Conservation (phyloP, 441 rosid genomes). For the Oxalis stricta region DNA sequence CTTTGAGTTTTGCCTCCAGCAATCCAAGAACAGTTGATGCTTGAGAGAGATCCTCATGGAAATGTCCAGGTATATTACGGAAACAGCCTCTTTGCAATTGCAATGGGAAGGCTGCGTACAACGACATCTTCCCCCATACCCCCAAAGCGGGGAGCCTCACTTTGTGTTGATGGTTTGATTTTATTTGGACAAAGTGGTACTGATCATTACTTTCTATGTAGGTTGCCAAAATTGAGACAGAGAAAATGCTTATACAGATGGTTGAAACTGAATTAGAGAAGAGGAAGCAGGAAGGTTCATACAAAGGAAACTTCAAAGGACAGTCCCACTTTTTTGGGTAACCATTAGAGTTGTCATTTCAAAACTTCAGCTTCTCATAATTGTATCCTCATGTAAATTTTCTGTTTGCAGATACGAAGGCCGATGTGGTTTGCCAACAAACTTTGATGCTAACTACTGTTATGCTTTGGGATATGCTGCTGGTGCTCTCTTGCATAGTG, state of each 20-base stretch:
- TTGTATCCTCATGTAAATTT: slow-evolving; percentile 2
- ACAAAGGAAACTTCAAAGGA: slow-evolving; percentile 61
- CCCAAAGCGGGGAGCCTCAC: too few relatives aligned
- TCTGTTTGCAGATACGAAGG: slow-evolving; percentile 67
- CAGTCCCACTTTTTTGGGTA: slow-evolving; percentile 99
- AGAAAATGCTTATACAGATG: slow-evolving; percentile 99
- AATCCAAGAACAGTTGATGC: slow-evolving; percentile 93
- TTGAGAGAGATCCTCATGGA: slow-evolving; percentile 99
- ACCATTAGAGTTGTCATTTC: neutral
- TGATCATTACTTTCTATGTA: slow-evolving; percentile 11
- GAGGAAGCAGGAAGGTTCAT: slow-evolving; percentile 69
- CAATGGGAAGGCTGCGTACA: too few relatives aligned
- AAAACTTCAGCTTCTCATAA: neutral
- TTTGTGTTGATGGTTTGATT: too few relatives aligned
- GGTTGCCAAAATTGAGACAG: slow-evolving; percentile 98
- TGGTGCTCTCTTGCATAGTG: slow-evolving; percentile 76
- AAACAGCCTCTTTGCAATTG: too few relatives aligned
- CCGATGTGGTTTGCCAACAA: slow-evolving; percentile 94
- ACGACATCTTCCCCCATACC: too few relatives aligned
- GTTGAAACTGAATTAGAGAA: slow-evolving; percentile 92
- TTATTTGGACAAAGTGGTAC: neutral
- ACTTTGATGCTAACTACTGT: slow-evolving; percentile 86
- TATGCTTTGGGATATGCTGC: slow-evolving; percentile 89
- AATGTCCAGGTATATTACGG: slow-evolving; percentile 87
- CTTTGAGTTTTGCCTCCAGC: slow-evolving; percentile 79